Base-by-base conservation (phyloP, 2,329 filamentous ascomycete species). In the Neoscytalidium dimidiatum region DNA sequence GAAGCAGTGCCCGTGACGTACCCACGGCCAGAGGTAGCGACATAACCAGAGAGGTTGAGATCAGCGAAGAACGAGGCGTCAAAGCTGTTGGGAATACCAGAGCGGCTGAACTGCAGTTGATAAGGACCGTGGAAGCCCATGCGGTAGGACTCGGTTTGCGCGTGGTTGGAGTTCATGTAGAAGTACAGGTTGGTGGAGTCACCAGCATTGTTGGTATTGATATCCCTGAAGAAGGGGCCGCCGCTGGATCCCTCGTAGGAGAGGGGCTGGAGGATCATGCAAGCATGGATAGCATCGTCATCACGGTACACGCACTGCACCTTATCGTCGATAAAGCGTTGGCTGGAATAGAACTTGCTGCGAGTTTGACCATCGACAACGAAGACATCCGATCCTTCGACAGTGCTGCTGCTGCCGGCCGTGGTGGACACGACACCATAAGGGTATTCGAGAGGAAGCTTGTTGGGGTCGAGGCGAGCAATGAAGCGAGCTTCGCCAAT, bases 241-340 rank as follows among this genome's bases (percentile, higher is more conserved):
- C 88, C 88, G 0, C 87, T 88, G 1, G 85, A 86, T 11, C 81
- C 82, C 73, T 91, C 88, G 58, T 87, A 88, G 38, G 85, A 78
- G 13, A 60, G 56, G 46, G 56, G 56, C 46, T 84, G 83, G 56
- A 84, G 81, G 62, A 89, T 78, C 74, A 90, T 85, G 74, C 88
- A 90, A 17, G 86, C 87, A 68, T 88, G 85, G 46, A 86, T 81
- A 8, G 56, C 56, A 46, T 60, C 56, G 31, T 74, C 76, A 66
- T 78, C 80, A 23, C 84, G 84, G 66, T 82, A 83, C 43, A 88
- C 85, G 74, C 88, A 90, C 72, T 89, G 87, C 29, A 84, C 82
- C 53, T 85, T 80, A 69, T 89, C 87, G 72, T 91, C 88, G 71
- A 91, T 90, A 75, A 89, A 90, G n/a, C 88, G 83, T 67, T 88